These are phyloP conservation scores for Hyphodiscus sp. DNA, from an alignment of 2,329 filamentous ascomycete species.

Conservation along the genomic window DNA sequence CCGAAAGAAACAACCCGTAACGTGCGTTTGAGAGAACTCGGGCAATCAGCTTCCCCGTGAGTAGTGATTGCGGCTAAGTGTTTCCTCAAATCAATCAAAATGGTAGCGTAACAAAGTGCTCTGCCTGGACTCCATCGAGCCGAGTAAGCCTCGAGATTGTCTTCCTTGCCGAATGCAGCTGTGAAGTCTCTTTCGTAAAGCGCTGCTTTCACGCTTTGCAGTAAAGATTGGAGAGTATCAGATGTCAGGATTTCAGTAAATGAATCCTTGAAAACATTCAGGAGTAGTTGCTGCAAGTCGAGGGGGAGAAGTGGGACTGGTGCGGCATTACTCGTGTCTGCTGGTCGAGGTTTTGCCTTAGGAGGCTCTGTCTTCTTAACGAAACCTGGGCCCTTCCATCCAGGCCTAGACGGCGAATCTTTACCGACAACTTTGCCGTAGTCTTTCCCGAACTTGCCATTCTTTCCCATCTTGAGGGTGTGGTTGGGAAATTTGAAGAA, in stretches of 20 bases:
- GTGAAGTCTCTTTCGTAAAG: slow-evolving; percentile 82
- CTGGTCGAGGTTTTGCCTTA: slow-evolving; percentile 7
- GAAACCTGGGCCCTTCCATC: slow-evolving; percentile 25
- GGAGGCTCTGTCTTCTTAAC: slow-evolving; percentile 18
- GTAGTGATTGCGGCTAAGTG: slow-evolving; percentile 12
- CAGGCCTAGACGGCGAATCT: slow-evolving; percentile 17
- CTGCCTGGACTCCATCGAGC: slow-evolving; percentile 85
- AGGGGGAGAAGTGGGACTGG: slow-evolving; percentile 33
- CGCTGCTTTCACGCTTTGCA: slow-evolving; percentile 81
- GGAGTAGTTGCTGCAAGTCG: slow-evolving; percentile 59
- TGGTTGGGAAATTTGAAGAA: neutral
- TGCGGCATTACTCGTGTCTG: slow-evolving; percentile 3
- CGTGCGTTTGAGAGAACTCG: neutral
- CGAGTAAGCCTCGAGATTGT: slow-evolving; percentile 75
- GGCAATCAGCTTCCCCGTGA: neutral
- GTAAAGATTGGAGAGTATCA: slow-evolving; percentile 42
- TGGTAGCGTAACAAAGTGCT: slow-evolving; percentile 68
- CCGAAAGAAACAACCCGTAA: slow-evolving; percentile 24
- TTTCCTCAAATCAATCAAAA: slow-evolving; percentile 36
- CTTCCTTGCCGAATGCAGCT: slow-evolving; percentile 65
- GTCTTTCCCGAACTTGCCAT: slow-evolving; percentile 18
- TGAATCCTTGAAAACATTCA: slow-evolving; percentile 65
- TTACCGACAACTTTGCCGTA: slow-evolving; percentile 24
- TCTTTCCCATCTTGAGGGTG: slow-evolving; percentile 21
- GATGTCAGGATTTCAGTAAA: slow-evolving; percentile 48